Conservation (phyloP, 805 yeast species). For the Teunomyces pallodes region DNA sequence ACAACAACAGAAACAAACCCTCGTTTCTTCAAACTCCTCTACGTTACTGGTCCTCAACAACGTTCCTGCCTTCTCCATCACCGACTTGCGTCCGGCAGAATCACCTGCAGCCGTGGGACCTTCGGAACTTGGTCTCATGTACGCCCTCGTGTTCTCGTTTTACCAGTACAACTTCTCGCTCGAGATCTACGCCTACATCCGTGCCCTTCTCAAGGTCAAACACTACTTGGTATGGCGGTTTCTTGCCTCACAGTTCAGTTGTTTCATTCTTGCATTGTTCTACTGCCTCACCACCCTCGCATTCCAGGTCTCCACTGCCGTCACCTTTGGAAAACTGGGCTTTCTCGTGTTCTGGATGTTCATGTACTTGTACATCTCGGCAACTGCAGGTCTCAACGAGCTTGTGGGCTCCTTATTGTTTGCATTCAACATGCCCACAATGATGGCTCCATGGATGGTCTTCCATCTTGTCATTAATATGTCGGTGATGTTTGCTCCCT, state of each 20-base stretch:
- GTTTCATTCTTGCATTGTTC: constrained; percentile 26
- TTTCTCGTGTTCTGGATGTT: constrained; percentile 34
- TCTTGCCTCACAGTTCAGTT: constrained; percentile 29
- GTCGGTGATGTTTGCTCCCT: constrained; percentile 32
- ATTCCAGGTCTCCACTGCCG: constrained; percentile 24
- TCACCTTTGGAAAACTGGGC: constrained; percentile 29
- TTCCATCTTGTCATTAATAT: constrained; percentile 28
- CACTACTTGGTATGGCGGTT: constrained; percentile 27
- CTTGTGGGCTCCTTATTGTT: constrained; percentile 19
- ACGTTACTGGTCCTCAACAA: constrained; percentile 13
- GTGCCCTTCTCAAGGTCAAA: constrained; percentile 18
- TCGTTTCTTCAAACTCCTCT: constrained; percentile 15
- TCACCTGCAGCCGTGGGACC: constrained; percentile 29
- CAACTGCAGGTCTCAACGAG: constrained; percentile 29
- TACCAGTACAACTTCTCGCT: constrained; percentile 34
- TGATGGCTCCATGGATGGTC: constrained; percentile 31
- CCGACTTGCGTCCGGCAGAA: constrained; percentile 19
- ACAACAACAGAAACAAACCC: constrained; percentile 10
- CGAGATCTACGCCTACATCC: constrained; percentile 22
- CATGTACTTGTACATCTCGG: constrained; percentile 26
- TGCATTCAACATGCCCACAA: constrained; percentile 15
- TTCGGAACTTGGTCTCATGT: constrained; percentile 30
- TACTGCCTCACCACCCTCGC: constrained; percentile 31
- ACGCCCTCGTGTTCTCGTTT: constrained; percentile 31
- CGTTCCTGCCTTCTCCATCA: constrained; percentile 20